Evolutionary conservation across 805 yeast genomes (phyloP), one percentile per base, ranked within the genome.

Genomic region (Metschnikowia kofuensis): DNA sequence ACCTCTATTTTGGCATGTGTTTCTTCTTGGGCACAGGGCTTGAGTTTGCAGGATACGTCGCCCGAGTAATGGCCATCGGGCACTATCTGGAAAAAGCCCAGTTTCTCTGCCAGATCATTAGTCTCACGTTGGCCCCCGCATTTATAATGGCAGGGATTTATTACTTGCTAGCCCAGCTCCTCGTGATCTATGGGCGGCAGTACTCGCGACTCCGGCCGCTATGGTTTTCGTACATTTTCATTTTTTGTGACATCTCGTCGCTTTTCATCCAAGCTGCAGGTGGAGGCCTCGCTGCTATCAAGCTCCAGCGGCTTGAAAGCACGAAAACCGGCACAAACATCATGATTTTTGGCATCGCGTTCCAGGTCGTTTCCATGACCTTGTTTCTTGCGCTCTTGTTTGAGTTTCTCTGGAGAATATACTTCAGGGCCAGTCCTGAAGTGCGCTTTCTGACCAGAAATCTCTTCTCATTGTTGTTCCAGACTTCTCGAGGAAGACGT

Each of bases 91-190:
- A 54, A 35, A 46, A 48, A 34, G 63, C 74, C 44, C 68, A 74
- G 29, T 89, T 75, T 59, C 60, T 85, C 38, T 66, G 83, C 57
- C 95, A 89, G 64, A 77, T 85, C 53, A 77, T 83, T 47, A 74
- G 84, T 58, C 68, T 89, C 48, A 87, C 92, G 0, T 66, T 89
- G 42, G 92, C 89, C 0, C 96, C 96, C 0, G 89, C 88, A 16
- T 85, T 89, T 63, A 71, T 87, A 40, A 85, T 87, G 87, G 96
- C 87, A 4, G 96, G 92, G 1, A 73, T 89, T 2, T 90, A 89
- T 67, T 85, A 77, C 55, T 72, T 83, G 46, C 67, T 89, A 54
- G 89, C 86, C 6, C 85, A 87, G 64, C 57, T 85, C 43, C 71
- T 83, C 41, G 81, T 84, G 48, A 65, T 87, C 1, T 82, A 80